Evolutionary conservation across 768 basidiomycete species (phyloP), one percentile per base, ranked within the genome.

Genomic region (Lactarius deliciosus): DNA sequence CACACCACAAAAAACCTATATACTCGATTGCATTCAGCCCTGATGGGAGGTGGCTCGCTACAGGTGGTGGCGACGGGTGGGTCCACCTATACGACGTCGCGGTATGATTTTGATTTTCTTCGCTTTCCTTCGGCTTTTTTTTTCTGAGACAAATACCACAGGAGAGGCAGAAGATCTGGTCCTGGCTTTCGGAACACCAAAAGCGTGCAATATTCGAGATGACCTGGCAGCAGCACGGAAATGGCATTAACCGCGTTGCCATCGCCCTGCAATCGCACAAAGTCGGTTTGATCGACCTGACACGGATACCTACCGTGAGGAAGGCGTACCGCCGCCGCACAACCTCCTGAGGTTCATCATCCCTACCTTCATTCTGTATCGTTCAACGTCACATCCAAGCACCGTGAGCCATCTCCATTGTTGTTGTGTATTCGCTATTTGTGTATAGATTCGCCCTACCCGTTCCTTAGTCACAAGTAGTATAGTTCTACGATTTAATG

Each of bases 1-100:
- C 76, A 7, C 90, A 92, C 68, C 91, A 94, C 76, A 85, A 79
- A 68, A 83, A 84, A 38, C 83, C 87, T 28, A 84, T 94, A 43
- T 95, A 89, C 74, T 83, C 90, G 1, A 72, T 94, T 36, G 78
- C 85, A 6, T 93, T 93, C 75, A 90, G 89, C 72, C 91, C 92
- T 0, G 81, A 86, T 59, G 91, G 92, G 0, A 79, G 79, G 57
- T 86, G 84, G 74, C 75, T 95, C 32, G 89, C 89, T 2, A 90
- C 90, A 16, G 93, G 90, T 1, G 85, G 90, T 65, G 89, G 88
- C 36, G 93, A 96, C 72, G 91, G 91, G 9, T 83, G 84, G 79
- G 71, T 95, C 63, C 80, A 87, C 70, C 78, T 96, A 32, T 95
- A 92, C 71, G 81, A 86, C 66, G 79, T 87, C 36, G 78, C 83